phyloP scores from a whole-genome alignment of 768 basidiomycete genomes.

The Boletus rufocinnamomeus region DNA sequence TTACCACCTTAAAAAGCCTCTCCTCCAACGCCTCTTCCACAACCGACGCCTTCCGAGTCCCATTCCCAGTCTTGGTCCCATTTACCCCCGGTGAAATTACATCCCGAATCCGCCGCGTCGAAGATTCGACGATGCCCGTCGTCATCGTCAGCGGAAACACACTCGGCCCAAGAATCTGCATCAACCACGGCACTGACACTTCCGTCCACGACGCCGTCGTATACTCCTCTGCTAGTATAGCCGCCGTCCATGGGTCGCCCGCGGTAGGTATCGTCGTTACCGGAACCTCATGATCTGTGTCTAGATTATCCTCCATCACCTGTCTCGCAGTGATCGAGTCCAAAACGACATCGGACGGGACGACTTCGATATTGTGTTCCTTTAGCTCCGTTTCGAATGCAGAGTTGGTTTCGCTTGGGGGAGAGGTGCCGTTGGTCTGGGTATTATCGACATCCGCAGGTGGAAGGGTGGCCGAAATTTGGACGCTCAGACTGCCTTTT shows the following conservation, averaged over 20 bases:
- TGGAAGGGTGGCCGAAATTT: constrained; percentile 14
- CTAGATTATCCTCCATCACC: constrained; percentile 35
- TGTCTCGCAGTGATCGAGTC: constrained; percentile 32
- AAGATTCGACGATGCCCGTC: constrained; percentile 63
- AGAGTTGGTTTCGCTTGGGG: constrained; percentile 3
- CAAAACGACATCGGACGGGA: constrained; percentile 24
- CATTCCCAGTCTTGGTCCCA: neutral
- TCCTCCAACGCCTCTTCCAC: constrained; percentile 48
- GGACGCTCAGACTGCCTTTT: constrained; percentile 36
- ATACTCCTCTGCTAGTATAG: constrained; percentile 23
- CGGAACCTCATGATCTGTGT: constrained; percentile 16
- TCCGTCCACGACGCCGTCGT: constrained; percentile 35
- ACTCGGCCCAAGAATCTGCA: constrained; percentile 54
- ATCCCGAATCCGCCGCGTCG: constrained; percentile 56
- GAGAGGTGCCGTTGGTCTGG: neutral
- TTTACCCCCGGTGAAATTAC: constrained; percentile 39
- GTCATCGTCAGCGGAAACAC: constrained; percentile 58
- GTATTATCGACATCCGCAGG: neutral
- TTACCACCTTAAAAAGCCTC: constrained; percentile 46
- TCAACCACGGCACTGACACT: constrained; percentile 30
- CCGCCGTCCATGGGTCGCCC: constrained; percentile 32
- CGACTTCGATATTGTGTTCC: constrained; percentile 34
- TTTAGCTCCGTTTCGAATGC: constrained; percentile 44
- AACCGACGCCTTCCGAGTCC: constrained; percentile 1
- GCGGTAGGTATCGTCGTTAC: constrained; percentile 20